Evolutionary conservation across 2,329 filamentous ascomycete species (phyloP), one percentile per base, ranked within the genome.

Genomic region (Diatrype stigma): DNA sequence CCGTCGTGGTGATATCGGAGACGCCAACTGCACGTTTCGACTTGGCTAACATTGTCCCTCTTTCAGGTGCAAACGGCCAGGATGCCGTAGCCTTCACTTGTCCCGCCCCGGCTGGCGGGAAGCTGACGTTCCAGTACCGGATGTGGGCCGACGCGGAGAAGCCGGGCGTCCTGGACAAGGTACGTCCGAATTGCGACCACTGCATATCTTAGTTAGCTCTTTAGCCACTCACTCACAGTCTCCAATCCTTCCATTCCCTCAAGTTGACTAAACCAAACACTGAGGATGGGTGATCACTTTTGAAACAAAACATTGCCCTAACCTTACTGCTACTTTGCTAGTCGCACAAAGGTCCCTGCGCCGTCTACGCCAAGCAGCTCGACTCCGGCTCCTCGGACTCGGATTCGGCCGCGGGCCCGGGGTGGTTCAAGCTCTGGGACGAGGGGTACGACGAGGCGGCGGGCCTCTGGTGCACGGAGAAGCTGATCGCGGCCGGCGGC

Each of bases 341-440:
- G 32, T 21, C 8, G 32, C 85, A 86, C 68, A 78, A 81, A 64
- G 87, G 87, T 0, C 85, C 87, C 46, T 89, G 86, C 62, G 79
- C 86, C 26, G 79, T 90, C 22, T 91, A 90, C 68, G 73, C 89
- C 70, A 90, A 90, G 73, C 81, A 82, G 61, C 79, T 90, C 1
- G 68, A 73, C 56, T 75, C 82, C 51, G 81, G 84, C 52, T 70
- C 70, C 12, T 65, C 63, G 21, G 71, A 76, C 12, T 65, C 63
- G 19, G 71, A 75, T 56, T 67, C 78, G 12, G 82, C 82, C 46
- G 71, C 76, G 22, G 86, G 87, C 4, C 70, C 75, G 47, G 87
- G 87, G 37, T 92, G 87, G 88, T 88, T 91, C 77, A 90, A 90
- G 76, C 80, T 91, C 63, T 89, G 79, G 74, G 79, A 88, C 51